phyloP scores from a whole-genome alignment of 2,329 filamentous ascomycete species.

The Calonectria hawksworthii region DNA sequence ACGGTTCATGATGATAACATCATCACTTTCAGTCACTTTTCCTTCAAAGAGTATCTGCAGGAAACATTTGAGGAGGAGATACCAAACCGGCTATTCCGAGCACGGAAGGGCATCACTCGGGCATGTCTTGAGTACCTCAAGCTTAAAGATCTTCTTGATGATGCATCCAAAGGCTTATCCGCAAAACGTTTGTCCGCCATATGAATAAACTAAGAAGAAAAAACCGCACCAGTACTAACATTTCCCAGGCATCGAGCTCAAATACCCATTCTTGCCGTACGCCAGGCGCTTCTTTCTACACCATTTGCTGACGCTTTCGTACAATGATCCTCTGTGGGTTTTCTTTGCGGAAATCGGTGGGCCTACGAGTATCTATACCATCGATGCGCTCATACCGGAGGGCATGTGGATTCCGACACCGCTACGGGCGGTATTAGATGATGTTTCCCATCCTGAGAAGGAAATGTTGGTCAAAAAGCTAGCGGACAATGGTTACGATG shows the following conservation, averaged over 20 bases:
- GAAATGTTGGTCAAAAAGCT: neutral
- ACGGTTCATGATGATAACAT: conserved; percentile 15
- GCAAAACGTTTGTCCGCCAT: neutral
- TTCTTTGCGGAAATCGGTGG: neutral
- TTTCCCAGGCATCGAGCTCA: neutral
- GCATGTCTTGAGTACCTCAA: neutral
- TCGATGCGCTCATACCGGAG: neutral
- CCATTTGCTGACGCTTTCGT: neutral
- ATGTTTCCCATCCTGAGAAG: neutral
- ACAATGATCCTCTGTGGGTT: neutral
- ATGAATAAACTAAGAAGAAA: neutral
- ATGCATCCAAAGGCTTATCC: neutral
- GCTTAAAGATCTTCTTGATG: neutral
- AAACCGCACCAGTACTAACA: neutral
- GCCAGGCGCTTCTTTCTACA: neutral
- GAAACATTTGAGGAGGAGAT: neutral
- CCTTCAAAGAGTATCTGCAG: conserved; percentile 19
- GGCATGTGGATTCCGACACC: neutral
- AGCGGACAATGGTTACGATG: neutral
- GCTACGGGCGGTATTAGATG: neutral
- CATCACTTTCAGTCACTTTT: conserved; percentile 7
- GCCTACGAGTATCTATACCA: neutral
- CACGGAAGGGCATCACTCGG: neutral
- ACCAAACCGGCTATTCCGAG: neutral
- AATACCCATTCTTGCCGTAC: neutral